Conservation (phyloP, 2,329 filamentous ascomycete species). For the Ceratocystis variospora region DNA sequence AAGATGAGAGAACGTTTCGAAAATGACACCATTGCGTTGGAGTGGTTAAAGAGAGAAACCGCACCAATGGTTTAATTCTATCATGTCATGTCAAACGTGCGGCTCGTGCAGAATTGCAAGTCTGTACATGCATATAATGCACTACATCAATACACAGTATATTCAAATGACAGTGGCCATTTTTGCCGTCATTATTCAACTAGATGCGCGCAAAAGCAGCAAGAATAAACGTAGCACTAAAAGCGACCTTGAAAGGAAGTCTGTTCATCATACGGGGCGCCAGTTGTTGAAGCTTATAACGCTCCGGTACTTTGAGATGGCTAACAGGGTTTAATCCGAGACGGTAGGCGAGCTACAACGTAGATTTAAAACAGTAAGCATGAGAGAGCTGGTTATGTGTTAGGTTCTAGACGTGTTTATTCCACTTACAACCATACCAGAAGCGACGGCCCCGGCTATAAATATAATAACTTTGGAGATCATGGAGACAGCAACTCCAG, state of each 20-base stretch:
- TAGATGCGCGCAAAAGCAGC: slow-evolving; percentile 40
- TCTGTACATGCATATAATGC: background rate
- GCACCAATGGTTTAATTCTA: slow-evolving; percentile 8
- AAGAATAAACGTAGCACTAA: slow-evolving; percentile 58
- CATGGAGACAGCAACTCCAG: slow-evolving; percentile 50
- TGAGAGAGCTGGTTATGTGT: background rate
- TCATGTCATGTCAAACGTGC: background rate
- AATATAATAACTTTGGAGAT: slow-evolving; percentile 60
- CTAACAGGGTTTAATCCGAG: slow-evolving; percentile 31
- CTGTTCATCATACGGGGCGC: slow-evolving; percentile 24
- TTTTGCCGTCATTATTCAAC: background rate
- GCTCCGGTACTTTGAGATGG: slow-evolving; percentile 23
- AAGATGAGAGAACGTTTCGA: slow-evolving; percentile 71
- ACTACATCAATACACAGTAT: background rate
- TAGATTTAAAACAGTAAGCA: slow-evolving; percentile 9
- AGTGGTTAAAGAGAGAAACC: slow-evolving; percentile 80
- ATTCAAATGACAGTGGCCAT: too few relatives aligned
- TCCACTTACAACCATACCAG: slow-evolving; percentile 45
- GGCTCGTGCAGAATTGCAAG: background rate
- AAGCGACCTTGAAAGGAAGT: slow-evolving; percentile 55
- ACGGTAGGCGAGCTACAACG: slow-evolving; percentile 30
- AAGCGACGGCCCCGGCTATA: slow-evolving; percentile 49
- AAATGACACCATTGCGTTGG: slow-evolving; percentile 53
- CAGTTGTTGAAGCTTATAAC: slow-evolving; percentile 14
- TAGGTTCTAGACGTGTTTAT: background rate